Evolutionary conservation across 1,284 basidiomycete species (phyloP).

Genomic region (Peniophora sp.): DNA sequence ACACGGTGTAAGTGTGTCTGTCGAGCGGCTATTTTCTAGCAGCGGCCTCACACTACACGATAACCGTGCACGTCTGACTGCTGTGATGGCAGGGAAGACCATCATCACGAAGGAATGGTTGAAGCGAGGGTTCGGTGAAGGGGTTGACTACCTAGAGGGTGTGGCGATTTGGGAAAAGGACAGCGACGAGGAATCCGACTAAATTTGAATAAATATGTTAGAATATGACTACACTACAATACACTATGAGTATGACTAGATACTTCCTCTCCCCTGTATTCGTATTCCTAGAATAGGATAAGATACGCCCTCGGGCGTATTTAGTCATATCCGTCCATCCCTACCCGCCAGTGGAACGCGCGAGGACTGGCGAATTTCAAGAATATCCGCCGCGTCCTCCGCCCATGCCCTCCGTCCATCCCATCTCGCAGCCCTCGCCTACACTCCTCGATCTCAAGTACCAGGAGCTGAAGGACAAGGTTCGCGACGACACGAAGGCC

Average conservation of each 20-base stretch:
- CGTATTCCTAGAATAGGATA: conserved; percentile 5
- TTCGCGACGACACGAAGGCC: too few relatives aligned
- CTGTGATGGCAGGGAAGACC: conserved; percentile 11
- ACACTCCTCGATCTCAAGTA: too few relatives aligned
- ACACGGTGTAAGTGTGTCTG: conserved; percentile 17
- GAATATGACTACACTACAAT: conserved; percentile 2
- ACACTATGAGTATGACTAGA: not conserved
- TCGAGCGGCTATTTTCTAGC: conserved; percentile 18
- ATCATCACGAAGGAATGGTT: conserved; percentile 17
- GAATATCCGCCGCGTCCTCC: too few relatives aligned
- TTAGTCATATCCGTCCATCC: conserved; percentile 8
- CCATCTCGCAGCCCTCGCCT: too few relatives aligned
- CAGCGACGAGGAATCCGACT: conserved; percentile 4
- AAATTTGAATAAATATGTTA: conserved; percentile 3
- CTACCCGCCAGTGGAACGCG: too few relatives aligned
- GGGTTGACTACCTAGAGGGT: conserved; percentile 12
- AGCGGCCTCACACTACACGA: conserved; percentile 15
- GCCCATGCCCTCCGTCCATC: too few relatives aligned
- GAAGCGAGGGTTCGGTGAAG: conserved; percentile 13
- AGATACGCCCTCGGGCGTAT: conserved; percentile 2
- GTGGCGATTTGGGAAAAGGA: conserved; percentile 3
- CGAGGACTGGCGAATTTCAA: too few relatives aligned
- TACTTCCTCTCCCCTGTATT: not conserved
- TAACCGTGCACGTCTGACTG: conserved; percentile 13
- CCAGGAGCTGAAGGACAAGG: too few relatives aligned